Conservation (phyloP, 2,329 filamentous ascomycete genomes). For the Arthrobotrys sinensis region DNA sequence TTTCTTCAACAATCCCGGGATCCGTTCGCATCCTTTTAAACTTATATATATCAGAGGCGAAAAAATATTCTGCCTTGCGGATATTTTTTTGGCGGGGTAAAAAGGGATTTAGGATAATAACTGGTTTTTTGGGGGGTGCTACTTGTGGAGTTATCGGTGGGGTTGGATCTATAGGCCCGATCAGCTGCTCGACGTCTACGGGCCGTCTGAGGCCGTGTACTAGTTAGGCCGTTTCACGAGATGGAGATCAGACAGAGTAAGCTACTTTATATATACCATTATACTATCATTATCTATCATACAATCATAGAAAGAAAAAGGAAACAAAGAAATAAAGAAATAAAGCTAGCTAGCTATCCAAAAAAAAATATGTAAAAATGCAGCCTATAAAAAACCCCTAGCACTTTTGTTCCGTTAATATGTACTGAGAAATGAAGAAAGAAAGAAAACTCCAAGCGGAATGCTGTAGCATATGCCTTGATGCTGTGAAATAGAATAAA, state of each 20-base stretch:
- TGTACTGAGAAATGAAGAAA: slow-evolving; percentile 49
- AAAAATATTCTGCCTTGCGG: no score
- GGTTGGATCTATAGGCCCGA: neutral
- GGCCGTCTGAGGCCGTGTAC: neutral
- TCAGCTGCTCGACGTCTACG: neutral
- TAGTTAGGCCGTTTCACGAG: neutral
- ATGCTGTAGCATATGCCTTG: slow-evolving; percentile 50
- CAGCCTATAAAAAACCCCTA: slow-evolving; percentile 5
- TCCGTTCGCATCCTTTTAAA: no score
- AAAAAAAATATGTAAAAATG: slow-evolving; percentile 18
- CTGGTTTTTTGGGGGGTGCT: no score
- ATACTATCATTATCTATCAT: slow-evolving; percentile 55
- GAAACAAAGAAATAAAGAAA: neutral
- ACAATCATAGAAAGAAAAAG: slow-evolving; percentile 38
- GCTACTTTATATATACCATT: slow-evolving; percentile 29
- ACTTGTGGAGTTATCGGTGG: no score
- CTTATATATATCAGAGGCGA: no score
- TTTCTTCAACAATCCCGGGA: no score
- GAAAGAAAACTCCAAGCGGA: slow-evolving; percentile 58
- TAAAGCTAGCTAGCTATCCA: slow-evolving; percentile 9
- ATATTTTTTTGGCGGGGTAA: no score
- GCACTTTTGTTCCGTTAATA: slow-evolving; percentile 41
- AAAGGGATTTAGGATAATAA: no score
- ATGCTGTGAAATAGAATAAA: slow-evolving; percentile 28
- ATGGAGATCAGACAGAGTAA: no score